These are phyloP conservation scores for Tricholomella constricta DNA, from an alignment of 768 basidiomycete genomes.

Conservation along the genomic window DNA sequence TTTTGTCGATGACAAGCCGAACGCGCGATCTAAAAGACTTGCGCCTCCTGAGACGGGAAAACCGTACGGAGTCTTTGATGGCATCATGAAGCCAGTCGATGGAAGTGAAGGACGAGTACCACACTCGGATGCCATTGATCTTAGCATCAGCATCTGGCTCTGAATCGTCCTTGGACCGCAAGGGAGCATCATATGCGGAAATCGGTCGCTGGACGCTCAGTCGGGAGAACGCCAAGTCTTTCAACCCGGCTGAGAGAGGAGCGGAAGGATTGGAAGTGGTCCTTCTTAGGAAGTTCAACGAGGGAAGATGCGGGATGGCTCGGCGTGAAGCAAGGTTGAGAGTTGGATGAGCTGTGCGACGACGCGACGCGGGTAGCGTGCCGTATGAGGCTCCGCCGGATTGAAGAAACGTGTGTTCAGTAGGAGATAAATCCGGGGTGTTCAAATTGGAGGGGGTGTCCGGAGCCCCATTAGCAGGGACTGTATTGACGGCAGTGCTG, in stretches of 20 bases:
- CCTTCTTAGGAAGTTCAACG: constrained; percentile 31
- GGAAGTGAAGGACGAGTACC: constrained; percentile 88
- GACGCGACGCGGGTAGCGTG: constrained; percentile 41
- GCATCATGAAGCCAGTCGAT: constrained; percentile 98
- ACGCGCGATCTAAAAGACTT: constrained; percentile 70
- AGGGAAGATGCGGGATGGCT: constrained; percentile 38
- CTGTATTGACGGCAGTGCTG: constrained; percentile 21
- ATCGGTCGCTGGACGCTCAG: constrained; percentile 61
- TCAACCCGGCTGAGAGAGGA: constrained; percentile 38
- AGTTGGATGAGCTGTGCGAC: constrained; percentile 26
- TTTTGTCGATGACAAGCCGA: constrained; percentile 69
- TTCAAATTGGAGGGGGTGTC: constrained; percentile 6
- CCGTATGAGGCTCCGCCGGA: constrained; percentile 53
- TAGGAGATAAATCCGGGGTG: constrained; percentile 16
- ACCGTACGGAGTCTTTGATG: constrained; percentile 89
- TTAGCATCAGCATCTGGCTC: constrained; percentile 58
- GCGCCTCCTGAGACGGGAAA: constrained; percentile 67
- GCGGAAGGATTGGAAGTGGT: constrained; percentile 39
- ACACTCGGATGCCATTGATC: constrained; percentile 86
- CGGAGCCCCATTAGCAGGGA: constrained; percentile 4
- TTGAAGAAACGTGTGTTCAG: constrained; percentile 39
- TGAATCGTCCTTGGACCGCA: constrained; percentile 35
- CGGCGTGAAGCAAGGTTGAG: constrained; percentile 36
- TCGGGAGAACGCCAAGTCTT: constrained; percentile 42
- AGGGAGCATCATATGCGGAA: constrained; percentile 68